Evolutionary conservation across 352 stramenopile genomes (phyloP), one percentile per base, ranked within the genome.

Genomic region (Globisporangium nodosum): DNA sequence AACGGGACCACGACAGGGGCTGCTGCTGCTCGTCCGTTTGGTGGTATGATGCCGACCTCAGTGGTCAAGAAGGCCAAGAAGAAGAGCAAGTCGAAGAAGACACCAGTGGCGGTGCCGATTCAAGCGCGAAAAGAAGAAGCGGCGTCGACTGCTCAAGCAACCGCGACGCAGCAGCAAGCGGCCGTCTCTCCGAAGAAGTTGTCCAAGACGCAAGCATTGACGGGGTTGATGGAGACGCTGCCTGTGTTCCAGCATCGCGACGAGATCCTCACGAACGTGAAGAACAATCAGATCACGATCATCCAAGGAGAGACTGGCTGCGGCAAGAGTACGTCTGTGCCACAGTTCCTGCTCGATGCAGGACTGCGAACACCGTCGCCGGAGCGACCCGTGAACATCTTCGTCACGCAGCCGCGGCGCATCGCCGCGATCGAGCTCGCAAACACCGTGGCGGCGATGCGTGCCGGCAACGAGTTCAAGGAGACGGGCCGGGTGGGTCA

Each of bases 251-350:
- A 74, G 30, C 88, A 98, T 65, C 73, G 80, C 18, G 74, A 97
- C 18, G 69, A 94, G 50, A 97, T 98, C 62, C 27, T 97, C 18
- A 54, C 84, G 33, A 93, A 92, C 35, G 78, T 98, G 12, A 58
- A 50, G 3, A 66, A 66, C 13, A 92, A 97, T 55, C 85, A 92
- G 54, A 74, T 98, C 3, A 97, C 90, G 8, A 95, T 98, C 48
- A 96, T 97, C 46, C 88, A 97, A 69, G 92, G 90, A 3, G 92
- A 98, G 59, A 97, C 88, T 31, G 96, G 97, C 5, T 99, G 96
- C 66, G 97, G 97, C n/a, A 99, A 99, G 73, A 97, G 78, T 59
- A 97, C 87, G 8, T 88, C 92, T 7, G 87, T 99, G 5, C 96
- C 96, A 21, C 79, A 97, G 50, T 97, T 99, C 67, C 67, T 99